Evolutionary conservation across 2,329 filamentous ascomycete genomes (phyloP).

Genomic region (Dactylellina leptospora): DNA sequence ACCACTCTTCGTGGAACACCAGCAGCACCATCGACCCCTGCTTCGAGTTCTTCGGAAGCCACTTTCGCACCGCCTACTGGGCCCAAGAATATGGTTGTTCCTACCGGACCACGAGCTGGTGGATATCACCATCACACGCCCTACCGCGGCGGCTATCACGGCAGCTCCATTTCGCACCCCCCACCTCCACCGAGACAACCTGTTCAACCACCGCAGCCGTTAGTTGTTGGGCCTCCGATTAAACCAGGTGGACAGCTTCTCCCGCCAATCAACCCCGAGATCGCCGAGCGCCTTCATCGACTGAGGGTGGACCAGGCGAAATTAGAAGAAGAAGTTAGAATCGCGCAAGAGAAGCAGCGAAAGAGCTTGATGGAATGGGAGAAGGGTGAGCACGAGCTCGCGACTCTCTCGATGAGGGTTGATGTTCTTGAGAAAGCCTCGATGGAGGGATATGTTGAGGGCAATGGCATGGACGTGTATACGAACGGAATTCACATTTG

Average conservation of each 20-base stretch:
- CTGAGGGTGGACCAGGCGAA: slow-evolving; percentile 55
- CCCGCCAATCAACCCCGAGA: slow-evolving; percentile 55
- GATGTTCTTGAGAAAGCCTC: slow-evolving; percentile 55
- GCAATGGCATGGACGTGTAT: slow-evolving; percentile 27
- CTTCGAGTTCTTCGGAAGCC: slow-evolving; percentile 67
- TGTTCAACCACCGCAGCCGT: slow-evolving; percentile 34
- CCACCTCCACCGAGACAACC: slow-evolving; percentile 51
- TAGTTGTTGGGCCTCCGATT: slow-evolving; percentile 47
- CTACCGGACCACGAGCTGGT: slow-evolving; percentile 35
- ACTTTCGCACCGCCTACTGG: slow-evolving; percentile 69
- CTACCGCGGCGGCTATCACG: slow-evolving; percentile 56
- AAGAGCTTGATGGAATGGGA: slow-evolving; percentile 57
- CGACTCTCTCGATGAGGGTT: slow-evolving; percentile 55
- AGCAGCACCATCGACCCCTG: slow-evolving; percentile 57
- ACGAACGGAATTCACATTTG: slow-evolving; percentile 42
- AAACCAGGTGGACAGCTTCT: slow-evolving; percentile 56
- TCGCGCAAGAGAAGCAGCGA: slow-evolving; percentile 56
- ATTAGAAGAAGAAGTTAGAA: slow-evolving; percentile 56
- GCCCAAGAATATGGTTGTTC: slow-evolving; percentile 66
- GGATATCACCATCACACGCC: slow-evolving; percentile 55
- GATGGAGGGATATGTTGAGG: slow-evolving; percentile 40
- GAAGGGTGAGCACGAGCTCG: slow-evolving; percentile 55
- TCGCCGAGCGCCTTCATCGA: slow-evolving; percentile 55
- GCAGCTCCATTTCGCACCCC: slow-evolving; percentile 53
- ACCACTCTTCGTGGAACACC: slow-evolving; percentile 7